These are phyloP conservation scores for Lasiodiplodia citricola DNA, from an alignment of 2,329 filamentous ascomycete species.

Conservation along the genomic window DNA sequence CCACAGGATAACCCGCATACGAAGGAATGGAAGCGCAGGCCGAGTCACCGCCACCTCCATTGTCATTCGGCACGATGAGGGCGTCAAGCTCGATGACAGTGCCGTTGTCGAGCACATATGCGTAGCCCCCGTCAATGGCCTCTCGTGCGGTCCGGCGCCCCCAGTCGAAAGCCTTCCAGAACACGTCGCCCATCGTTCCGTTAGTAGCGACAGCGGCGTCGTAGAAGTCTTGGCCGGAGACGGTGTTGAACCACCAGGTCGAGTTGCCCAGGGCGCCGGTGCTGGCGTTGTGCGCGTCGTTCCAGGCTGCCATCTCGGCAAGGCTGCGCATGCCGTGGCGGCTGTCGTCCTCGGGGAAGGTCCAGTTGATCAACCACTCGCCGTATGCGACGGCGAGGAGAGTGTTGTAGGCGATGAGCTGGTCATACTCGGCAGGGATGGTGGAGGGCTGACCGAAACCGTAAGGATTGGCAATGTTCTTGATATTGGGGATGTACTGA, in stretches of 20 bases:
- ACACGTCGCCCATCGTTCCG: neutral
- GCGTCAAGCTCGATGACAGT: no score
- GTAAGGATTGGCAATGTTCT: neutral
- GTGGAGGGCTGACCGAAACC: neutral
- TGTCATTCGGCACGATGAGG: no score
- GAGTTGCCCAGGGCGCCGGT: neutral
- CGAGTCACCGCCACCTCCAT: no score
- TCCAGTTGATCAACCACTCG: neutral
- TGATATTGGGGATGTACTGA: neutral
- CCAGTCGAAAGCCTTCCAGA: neutral
- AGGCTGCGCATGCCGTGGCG: neutral
- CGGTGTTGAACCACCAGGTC: neutral
- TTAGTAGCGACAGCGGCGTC: neutral
- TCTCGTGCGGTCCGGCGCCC: neutral
- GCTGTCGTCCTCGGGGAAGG: neutral
- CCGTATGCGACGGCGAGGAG: neutral
- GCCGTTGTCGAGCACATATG: neutral
- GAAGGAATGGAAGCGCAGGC: no score
- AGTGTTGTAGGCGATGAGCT: neutral
- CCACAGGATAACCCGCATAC: no score
- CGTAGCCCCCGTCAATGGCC: neutral
- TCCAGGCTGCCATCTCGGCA: neutral
- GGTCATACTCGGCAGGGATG: neutral
- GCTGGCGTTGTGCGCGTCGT: neutral
- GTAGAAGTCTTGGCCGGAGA: neutral